Base-by-base conservation (phyloP, 108 stramenopile genomes). In the Cyclotella choctawhatcheeana region DNA sequence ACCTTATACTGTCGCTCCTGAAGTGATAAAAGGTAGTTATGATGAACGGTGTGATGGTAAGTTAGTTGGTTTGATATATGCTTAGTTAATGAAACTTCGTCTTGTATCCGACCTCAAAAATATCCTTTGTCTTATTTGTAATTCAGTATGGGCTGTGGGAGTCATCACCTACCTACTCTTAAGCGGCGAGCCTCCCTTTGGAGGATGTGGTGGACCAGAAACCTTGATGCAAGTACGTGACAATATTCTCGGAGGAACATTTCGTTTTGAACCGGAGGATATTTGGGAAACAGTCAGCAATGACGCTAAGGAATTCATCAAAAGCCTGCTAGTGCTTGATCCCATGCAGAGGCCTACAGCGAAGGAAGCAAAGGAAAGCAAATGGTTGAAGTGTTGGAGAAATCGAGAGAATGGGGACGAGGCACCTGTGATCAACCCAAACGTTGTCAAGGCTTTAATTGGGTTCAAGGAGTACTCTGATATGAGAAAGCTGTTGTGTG, bases 1-100 rank as follows among this genome's bases (percentile, higher is more conserved):
- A 10, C 94, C 94, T 16, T 95, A 95, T 55, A 90, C 90, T 12
- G 91, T 96, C 0, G 92, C 94, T 0, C 94, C 94, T 4, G 94
- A 96, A 82, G 92, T 96, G 13, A 86, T 96, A 58, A 80, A 85
- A 30, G 92, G 91, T 4, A 67, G 76, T 44, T 96, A 96, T 78
- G 89, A 96, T 78, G 91, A 93, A 67, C 71, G 89, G 26, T 96
- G 94, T 67, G 94, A 92, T 48, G 59, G 55, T 56, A 13, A 10
- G 55, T 26, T 37, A 14, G 3, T 13, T 25, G 43, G 2, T 2
- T 2, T 37, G 10, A 43, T 37, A 0, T 43, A 50, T 72, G 77
- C 1, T 31, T 14, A n/a, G n/a, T n/a, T n/a, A n/a, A n/a, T n/a
- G n/a, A n/a, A n/a, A n/a, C n/a, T n/a, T n/a, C n/a, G n/a, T n/a